Evolutionary conservation across 192 early-diverging fungal genomes (phyloP).

Genomic region (Coemansia sp.): DNA sequence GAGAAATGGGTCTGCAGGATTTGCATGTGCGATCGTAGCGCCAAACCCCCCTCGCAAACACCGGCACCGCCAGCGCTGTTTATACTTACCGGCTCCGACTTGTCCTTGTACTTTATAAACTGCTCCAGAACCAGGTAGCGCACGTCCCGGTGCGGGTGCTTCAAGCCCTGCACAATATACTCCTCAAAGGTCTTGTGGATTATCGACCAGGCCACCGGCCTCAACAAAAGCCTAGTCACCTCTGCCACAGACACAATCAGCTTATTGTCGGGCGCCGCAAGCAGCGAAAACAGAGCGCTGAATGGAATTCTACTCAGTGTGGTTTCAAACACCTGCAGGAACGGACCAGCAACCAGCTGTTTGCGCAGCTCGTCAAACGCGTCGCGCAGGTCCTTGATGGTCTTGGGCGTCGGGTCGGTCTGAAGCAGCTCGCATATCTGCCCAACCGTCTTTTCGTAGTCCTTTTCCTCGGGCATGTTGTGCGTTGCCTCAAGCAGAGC

Average conservation of each 20-base stretch:
- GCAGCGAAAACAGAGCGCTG: conserved; percentile 42
- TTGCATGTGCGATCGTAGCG: no score
- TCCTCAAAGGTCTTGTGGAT: conserved; percentile 49
- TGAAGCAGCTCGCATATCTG: conserved; percentile 45
- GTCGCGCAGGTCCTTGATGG: conserved; percentile 35
- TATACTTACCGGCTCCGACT: conserved; percentile 34
- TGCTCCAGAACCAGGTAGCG: conserved; percentile 41
- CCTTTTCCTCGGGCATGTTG: conserved; percentile 27
- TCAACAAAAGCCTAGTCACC: conserved; percentile 35
- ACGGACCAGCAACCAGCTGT: conserved; percentile 40
- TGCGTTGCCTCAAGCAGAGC: no score
- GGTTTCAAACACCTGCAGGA: conserved; percentile 47
- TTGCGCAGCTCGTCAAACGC: conserved; percentile 36
- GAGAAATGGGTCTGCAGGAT: no score
- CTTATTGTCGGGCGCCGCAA: conserved; percentile 39
- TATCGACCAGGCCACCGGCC: conserved; percentile 43
- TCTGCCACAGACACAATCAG: conserved; percentile 38
- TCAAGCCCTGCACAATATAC: conserved; percentile 47
- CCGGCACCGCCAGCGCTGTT: no score
- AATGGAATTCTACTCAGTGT: conserved; percentile 45
- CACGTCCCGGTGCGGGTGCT: conserved; percentile 41
- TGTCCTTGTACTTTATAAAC: conserved; percentile 39
- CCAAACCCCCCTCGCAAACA: no score
- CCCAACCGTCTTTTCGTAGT: conserved; percentile 33
- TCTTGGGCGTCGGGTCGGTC: conserved; percentile 42